Percentiles rank a stretch among this genome's conserved stretches.
Conservation (phyloP, 768 basidiomycete species). For the Agaricus sinodeliciosus region DNA sequence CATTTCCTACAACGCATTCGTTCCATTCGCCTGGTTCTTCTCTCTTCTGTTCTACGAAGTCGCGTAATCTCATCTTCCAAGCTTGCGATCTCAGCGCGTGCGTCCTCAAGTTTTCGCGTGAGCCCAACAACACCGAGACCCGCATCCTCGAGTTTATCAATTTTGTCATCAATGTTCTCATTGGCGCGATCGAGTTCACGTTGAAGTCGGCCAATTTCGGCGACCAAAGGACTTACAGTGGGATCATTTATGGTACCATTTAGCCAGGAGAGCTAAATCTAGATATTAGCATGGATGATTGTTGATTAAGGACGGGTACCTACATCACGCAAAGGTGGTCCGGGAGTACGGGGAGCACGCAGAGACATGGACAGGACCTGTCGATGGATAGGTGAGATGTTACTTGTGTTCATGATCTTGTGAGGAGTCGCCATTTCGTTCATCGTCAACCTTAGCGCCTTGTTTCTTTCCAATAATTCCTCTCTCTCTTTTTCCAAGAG, state of each 20-base stretch:
- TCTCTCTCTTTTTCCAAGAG: constrained; percentile 72
- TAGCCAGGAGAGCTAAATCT: constrained; percentile 64
- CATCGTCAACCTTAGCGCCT: constrained; percentile 44
- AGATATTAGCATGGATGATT: background rate
- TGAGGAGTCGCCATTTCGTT: constrained; percentile 52
- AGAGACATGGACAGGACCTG: constrained; percentile 65
- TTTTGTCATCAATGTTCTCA: constrained; percentile 81
- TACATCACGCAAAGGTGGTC: constrained; percentile 73
- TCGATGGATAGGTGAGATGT: constrained; percentile 73
- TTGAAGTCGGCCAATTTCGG: constrained; percentile 69
- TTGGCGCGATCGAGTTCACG: constrained; percentile 74
- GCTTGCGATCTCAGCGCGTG: constrained; percentile 44
- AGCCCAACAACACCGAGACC: constrained; percentile 70
- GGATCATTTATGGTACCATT: constrained; percentile 54
- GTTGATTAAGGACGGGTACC: constrained; percentile 17
- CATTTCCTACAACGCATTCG: constrained; percentile 67
- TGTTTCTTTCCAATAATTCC: constrained; percentile 67
- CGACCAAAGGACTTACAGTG: constrained; percentile 54
- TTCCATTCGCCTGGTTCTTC: constrained; percentile 54
- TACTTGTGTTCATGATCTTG: constrained; percentile 45
- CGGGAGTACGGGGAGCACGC: constrained; percentile 69
- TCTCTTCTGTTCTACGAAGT: constrained; percentile 61
- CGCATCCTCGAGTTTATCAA: constrained; percentile 78
- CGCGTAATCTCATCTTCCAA: constrained; percentile 69
- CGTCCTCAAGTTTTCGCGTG: constrained; percentile 66